Base-by-base conservation (phyloP, 1,284 basidiomycete species). In the Ustilago hordei region DNA sequence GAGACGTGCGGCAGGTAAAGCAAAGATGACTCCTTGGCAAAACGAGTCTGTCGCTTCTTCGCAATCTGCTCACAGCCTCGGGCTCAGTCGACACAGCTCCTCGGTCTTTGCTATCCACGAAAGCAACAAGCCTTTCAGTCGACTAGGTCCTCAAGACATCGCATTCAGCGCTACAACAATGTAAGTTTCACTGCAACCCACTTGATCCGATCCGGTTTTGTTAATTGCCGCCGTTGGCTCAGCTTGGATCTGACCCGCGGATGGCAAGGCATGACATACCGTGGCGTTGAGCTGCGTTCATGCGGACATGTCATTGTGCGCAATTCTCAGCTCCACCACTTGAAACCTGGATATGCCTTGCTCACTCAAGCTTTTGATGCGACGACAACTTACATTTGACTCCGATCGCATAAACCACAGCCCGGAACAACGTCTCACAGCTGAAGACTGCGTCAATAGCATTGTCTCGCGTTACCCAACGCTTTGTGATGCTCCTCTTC, bases 401-500 rank as follows among this genome's bases (percentile, higher is more conserved):
- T 53, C 23, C 36, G 48, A 38, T 45, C 43, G 43, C 43, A 45
- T 45, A 45, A 45, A 28, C 31, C 39, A 69, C 61, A 69, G 67
- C 15, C 70, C 75, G 2, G 70, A 73, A 31, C 75, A 57, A 9
- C 35, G 39, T 1, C 36, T 70, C 17, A 45, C 57, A n/a, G 38
- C 70, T 11, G 41, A 41, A 8, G 60, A 71, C 5, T 71, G 69
- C 54, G 35, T 68, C 57, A 62, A 75, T 28, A 57, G 60, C 1
- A 55, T 78, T 47, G 64, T 68, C 15, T 41, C 57, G 15, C 36
- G 52, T 47, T 68, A 78, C 35, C 79, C 78, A 9, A 19, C 69
- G 8, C 53, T 79, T 32, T 79, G 74, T 53, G 71, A 79, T 38
- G 71, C 78, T 3, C 79, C 75, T 19, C 52, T 60, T 19, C 67